phyloP scores from a whole-genome alignment of 306 rosid genomes.

The Citrullus mucosospermus region DNA sequence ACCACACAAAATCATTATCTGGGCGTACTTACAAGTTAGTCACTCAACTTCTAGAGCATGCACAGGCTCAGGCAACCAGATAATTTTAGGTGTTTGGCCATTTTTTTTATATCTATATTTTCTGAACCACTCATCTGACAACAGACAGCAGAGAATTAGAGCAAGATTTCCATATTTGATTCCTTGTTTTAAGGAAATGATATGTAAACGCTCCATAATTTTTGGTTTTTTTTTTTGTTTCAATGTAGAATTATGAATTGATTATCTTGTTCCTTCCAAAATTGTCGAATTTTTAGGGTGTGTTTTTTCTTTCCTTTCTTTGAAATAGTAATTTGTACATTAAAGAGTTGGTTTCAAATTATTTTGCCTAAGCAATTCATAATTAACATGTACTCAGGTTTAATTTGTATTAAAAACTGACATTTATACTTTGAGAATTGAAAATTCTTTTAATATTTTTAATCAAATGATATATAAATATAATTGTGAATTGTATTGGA shows the following conservation, averaged over 20 bases:
- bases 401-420: too few species aligned
- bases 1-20: slow-evolving; percentile 63
- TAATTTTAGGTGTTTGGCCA: slow-evolving; percentile 3
- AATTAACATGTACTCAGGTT: too few species aligned
- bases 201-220: background rate
- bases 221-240: background rate
- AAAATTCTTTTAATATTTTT: too few species aligned
- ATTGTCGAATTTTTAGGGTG: background rate
- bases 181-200: background rate
- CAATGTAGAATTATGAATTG: slow-evolving; percentile 1
- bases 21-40: slow-evolving; percentile 76
- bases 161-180: background rate
- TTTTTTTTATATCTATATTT: background rate
- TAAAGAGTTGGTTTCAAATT: too few species aligned
- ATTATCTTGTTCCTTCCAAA: background rate
- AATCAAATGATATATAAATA: too few species aligned
- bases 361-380: too few species aligned
- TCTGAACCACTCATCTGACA: background rate
- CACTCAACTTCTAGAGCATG: slow-evolving; percentile 55
- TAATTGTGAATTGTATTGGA: too few species aligned
- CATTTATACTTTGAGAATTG: too few species aligned
- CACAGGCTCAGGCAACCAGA: slow-evolving; percentile 50
- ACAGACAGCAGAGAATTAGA: background rate
- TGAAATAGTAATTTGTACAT: background rate
- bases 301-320: background rate